These are phyloP conservation scores for Cucumis hystrix DNA, from an alignment of 306 rosid species.

Conservation along the genomic window DNA sequence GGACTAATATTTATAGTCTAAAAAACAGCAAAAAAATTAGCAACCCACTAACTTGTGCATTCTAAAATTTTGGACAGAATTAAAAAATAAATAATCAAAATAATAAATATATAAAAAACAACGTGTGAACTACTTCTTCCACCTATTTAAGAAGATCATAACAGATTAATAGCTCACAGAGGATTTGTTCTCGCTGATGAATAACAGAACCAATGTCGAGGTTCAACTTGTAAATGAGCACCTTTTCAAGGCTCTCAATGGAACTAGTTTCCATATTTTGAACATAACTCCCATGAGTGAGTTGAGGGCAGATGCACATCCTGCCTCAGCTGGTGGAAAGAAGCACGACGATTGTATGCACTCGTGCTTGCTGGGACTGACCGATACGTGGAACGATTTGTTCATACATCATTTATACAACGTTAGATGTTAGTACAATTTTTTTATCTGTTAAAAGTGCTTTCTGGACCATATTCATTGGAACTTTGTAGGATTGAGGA, in stretches of 20 bases:
- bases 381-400: constrained; percentile 86
- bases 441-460: background rate
- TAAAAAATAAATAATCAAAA: no score
- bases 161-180: constrained; percentile 11
- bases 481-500: background rate
- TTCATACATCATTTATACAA: constrained; percentile 34
- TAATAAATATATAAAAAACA: no score
- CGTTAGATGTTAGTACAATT: constrained; percentile 7
- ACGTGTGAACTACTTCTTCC: no score
- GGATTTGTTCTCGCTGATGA: constrained; percentile 53
- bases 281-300: constrained; percentile 71
- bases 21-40: no score
- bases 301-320: constrained; percentile 93
- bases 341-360: constrained; percentile 92
- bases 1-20: no score
- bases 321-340: constrained; percentile 67
- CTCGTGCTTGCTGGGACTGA: constrained; percentile 85
- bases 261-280: constrained; percentile 45
- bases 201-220: constrained; percentile 76
- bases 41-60: no score
- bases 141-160: no score
- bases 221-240: constrained; percentile 58
- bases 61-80: no score
- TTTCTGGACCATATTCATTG: background rate
- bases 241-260: constrained; percentile 47